These are phyloP conservation scores for Fraxinus dipetala DNA, from an alignment of 305 asterid species.

Conservation along the genomic window DNA sequence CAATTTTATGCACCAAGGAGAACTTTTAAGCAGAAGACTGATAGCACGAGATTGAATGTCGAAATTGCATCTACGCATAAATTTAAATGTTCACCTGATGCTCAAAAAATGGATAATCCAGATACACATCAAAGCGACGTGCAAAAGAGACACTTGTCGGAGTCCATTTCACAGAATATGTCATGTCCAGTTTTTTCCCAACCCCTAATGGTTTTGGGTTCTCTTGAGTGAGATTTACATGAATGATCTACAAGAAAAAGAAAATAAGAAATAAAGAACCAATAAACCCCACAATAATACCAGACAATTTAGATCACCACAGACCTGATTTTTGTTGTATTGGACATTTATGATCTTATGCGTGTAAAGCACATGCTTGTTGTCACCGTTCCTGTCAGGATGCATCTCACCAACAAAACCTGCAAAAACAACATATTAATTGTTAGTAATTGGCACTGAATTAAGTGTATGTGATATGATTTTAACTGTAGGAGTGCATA, in stretches of 20 bases:
- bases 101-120: constrained; percentile 69
- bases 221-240: constrained; percentile 59
- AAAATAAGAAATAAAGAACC: not conserved
- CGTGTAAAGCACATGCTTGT: constrained; percentile 53
- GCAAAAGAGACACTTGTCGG: constrained; percentile 52
- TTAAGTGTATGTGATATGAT: not conserved
- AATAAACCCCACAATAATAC: not conserved
- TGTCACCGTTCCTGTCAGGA: constrained; percentile 47
- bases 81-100: constrained; percentile 49
- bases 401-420: constrained; percentile 59
- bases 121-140: constrained; percentile 61
- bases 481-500: not conserved
- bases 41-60: not conserved
- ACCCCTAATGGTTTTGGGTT: constrained; percentile 50
- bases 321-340: constrained; percentile 61
- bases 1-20: not conserved
- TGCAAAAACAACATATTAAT: constrained; percentile 16
- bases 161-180: constrained; percentile 62
- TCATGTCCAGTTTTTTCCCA: constrained; percentile 48
- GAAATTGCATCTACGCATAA: not conserved
- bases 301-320: constrained; percentile 17
- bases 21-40: not conserved
- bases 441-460: not conserved
- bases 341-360: constrained; percentile 46
- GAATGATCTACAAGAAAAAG: constrained; percentile 45